Conservation (phyloP, 805 yeast genomes). For the Kazachstania viticola region DNA sequence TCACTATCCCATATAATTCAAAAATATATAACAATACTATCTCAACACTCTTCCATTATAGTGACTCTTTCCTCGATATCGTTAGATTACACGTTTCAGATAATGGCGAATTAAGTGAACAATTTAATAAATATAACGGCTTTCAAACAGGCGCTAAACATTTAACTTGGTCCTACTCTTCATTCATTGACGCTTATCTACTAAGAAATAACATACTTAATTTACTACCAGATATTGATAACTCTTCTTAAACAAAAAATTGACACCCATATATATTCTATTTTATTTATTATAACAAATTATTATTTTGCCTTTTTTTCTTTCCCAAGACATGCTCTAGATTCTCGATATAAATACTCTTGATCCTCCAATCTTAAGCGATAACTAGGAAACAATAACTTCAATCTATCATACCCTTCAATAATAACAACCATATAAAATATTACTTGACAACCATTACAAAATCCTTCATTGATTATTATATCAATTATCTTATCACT, state of each 20-base stretch:
- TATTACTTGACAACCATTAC: conserved; percentile 48
- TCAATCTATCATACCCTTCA: conserved; percentile 25
- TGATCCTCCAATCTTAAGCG: conserved; percentile 17
- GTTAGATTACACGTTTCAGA: conserved; percentile 41
- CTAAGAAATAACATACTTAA: conserved; percentile 36
- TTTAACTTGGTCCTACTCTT: conserved; percentile 84
- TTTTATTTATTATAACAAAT: not conserved
- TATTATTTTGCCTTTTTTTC: not conserved
- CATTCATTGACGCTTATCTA: conserved; percentile 58
- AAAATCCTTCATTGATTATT: conserved; percentile 65
- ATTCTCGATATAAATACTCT: conserved; percentile 13
- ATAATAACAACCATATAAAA: conserved; percentile 53
- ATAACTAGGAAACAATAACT: conserved; percentile 22
- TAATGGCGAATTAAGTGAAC: conserved; percentile 75
- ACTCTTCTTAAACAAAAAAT: not conserved
- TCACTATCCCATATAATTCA: conserved; percentile 18
- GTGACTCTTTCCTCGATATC: conserved; percentile 55
- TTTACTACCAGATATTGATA: not conserved
- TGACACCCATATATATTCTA: not conserved
- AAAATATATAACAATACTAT: conserved; percentile 37
- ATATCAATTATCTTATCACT: conserved; percentile 46
- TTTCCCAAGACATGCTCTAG: conserved; percentile 6
- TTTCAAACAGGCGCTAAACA: conserved; percentile 79
- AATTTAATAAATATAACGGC: conserved; percentile 71
- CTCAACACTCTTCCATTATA: conserved; percentile 37